These are phyloP conservation scores for Petasospora rhodanensis DNA, from an alignment of 1,139 yeast genomes.

Conservation along the genomic window DNA sequence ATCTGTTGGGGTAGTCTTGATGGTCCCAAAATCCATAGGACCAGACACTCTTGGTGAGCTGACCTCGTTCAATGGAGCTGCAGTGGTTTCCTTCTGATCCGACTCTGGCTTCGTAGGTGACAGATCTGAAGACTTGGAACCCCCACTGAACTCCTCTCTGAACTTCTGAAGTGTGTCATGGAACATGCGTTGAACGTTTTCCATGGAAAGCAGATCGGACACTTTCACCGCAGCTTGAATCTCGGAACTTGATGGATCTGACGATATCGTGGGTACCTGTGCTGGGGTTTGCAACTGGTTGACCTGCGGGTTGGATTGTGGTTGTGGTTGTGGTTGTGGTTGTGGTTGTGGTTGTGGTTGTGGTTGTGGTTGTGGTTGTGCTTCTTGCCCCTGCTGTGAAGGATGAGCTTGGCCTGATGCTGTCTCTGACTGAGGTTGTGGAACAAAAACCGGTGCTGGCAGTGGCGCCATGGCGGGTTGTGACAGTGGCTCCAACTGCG, in stretches of 20 bases:
- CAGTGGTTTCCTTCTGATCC: background rate
- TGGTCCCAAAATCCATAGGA: conserved; percentile 1
- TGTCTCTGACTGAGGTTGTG: conserved; percentile 1
- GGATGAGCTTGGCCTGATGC: too few species aligned
- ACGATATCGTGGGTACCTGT: too few species aligned
- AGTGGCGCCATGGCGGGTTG: background rate
- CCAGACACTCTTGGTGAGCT: conserved; percentile 1
- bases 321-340: too few species aligned
- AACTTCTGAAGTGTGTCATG: conserved; percentile 9
- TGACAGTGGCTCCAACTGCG: background rate
- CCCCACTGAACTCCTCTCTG: conserved; percentile 3
- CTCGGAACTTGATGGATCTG: too few species aligned
- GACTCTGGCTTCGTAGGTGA: background rate
- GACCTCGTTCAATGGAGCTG: background rate
- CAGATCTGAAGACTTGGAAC: background rate
- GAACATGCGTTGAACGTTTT: conserved; percentile 7
- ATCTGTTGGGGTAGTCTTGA: background rate
- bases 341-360: too few species aligned
- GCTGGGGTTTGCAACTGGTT: background rate
- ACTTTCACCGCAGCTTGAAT: conserved; percentile 2
- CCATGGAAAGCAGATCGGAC: conserved; percentile 1
- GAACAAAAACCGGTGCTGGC: background rate
- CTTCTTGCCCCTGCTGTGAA: too few species aligned
- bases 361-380: too few species aligned
- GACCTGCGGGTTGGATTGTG: too few species aligned